phyloP scores from a whole-genome alignment of 2,329 filamentous ascomycete genomes.

The Penicillium corylophilum region DNA sequence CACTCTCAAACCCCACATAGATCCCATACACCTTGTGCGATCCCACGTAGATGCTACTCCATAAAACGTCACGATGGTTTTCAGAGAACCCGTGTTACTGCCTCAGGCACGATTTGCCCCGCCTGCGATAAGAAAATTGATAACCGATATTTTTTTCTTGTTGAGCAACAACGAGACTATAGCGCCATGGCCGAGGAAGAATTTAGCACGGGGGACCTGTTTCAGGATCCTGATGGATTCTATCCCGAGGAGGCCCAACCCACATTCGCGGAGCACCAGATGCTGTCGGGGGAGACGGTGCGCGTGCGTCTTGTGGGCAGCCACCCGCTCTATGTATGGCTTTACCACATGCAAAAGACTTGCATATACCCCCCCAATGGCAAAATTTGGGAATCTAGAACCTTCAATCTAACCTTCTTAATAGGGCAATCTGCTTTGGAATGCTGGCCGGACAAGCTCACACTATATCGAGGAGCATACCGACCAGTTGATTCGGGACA shows the following conservation, averaged over 20 bases:
- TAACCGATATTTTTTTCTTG: slow-evolving; percentile 13
- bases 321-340: slow-evolving; percentile 75
- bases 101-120: slow-evolving; percentile 9
- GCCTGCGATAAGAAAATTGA: slow-evolving; percentile 13
- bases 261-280: slow-evolving; percentile 69
- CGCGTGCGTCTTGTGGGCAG: slow-evolving; percentile 78
- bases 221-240: slow-evolving; percentile 78
- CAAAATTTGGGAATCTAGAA: background rate
- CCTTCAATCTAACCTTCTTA: background rate
- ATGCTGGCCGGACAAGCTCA: slow-evolving; percentile 76
- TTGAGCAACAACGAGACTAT: background rate
- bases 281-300: slow-evolving; percentile 64
- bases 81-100: background rate
- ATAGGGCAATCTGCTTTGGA: slow-evolving; percentile 84
- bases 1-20: too few species aligned
- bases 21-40: too few species aligned
- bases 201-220: slow-evolving; percentile 56
- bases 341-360: background rate
- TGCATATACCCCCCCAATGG: slow-evolving; percentile 7
- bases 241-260: slow-evolving; percentile 75
- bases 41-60: background rate
- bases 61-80: background rate
- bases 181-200: slow-evolving; percentile 30
- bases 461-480: slow-evolving; percentile 72
- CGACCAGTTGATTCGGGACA: slow-evolving; percentile 58